phyloP scores from a whole-genome alignment of 2,329 filamentous ascomycete species.

The Colletotrichum somersetense region DNA sequence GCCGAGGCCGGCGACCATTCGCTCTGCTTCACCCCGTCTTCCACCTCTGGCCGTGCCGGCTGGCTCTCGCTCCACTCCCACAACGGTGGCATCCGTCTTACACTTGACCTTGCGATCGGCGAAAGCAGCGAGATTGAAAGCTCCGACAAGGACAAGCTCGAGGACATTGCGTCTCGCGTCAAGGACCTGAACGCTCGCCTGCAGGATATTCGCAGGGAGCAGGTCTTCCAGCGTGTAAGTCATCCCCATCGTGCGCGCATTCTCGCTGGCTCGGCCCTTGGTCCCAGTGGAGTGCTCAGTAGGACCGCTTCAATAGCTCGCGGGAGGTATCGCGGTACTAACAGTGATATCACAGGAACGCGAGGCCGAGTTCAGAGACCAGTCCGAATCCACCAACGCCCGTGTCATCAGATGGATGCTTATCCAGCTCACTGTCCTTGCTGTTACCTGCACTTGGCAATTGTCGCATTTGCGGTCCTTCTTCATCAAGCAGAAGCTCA shows the following conservation, averaged over 20 bases:
- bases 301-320: background rate
- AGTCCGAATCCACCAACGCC: conserved; percentile 92
- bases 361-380: conserved; percentile 97
- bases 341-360: conserved; percentile 75
- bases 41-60: conserved; percentile 74
- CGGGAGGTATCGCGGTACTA: conserved; percentile 6
- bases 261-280: background rate
- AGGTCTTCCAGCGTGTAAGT: conserved; percentile 92
- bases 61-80: conserved; percentile 77
- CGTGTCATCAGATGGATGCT: conserved; percentile 95
- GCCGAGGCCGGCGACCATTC: conserved; percentile 95
- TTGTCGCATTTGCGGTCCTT: conserved; percentile 94
- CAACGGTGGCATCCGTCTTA: conserved; percentile 84
- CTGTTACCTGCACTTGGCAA: conserved; percentile 94
- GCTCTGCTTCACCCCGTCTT: conserved; percentile 91
- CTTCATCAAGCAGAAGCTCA: conserved; percentile 99
- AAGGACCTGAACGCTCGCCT: conserved; percentile 89
- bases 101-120: conserved; percentile 91
- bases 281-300: background rate
- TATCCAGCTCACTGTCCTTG: conserved; percentile 87
- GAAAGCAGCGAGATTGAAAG: conserved; percentile 95
- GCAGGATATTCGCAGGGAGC: conserved; percentile 90
- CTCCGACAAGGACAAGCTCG: conserved; percentile 91
- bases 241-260: background rate
- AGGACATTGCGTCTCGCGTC: conserved; percentile 88